Evolutionary conservation across 225 moss, liverwort and hornwort species (phyloP).

Genomic region (Lunularia cruciata): DNA sequence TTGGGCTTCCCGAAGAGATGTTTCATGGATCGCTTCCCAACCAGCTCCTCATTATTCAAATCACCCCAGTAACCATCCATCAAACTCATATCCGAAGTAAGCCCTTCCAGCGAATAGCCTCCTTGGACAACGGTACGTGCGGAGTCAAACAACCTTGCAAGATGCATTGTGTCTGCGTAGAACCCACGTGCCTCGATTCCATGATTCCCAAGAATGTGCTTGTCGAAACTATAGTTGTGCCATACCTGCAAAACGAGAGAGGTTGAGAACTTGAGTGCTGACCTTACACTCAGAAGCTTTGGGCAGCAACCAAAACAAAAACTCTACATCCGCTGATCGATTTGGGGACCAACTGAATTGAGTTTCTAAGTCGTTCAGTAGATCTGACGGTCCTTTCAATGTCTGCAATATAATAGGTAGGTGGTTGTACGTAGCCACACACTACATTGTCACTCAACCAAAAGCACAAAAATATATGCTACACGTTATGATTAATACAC

Average conservation of each 20-base stretch:
- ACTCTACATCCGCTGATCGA: too few relatives aligned
- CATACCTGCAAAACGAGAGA: constrained; percentile 85
- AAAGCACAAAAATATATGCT: too few relatives aligned
- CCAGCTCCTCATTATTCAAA: constrained; percentile 41
- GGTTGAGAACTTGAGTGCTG: too few relatives aligned
- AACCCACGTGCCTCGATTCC: constrained; percentile 77
- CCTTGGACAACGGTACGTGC: constrained; percentile 72
- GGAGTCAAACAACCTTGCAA: constrained; percentile 87
- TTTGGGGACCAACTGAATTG: too few relatives aligned
- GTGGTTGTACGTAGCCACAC: too few relatives aligned
- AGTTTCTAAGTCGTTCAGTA: too few relatives aligned
- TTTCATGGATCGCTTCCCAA: constrained; percentile 93
- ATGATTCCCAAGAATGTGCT: constrained; percentile 78
- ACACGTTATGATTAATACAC: too few relatives aligned
- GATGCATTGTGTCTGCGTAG: constrained; percentile 96
- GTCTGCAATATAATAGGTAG: too few relatives aligned
- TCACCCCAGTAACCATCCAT: constrained; percentile 64
- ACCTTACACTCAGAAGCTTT: too few relatives aligned
- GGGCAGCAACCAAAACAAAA: too few relatives aligned
- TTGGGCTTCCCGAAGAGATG: constrained; percentile 92
- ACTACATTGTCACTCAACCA: too few relatives aligned
- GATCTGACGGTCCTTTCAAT: too few relatives aligned
- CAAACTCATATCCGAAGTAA: constrained; percentile 77
- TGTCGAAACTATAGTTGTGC: constrained; percentile 99
- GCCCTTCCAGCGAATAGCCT: constrained; percentile 90